A percentile compares a stretch with the other conserved stretches of the same genome.
Evolutionary conservation across 768 basidiomycete genomes (phyloP).

Genomic region (Calvatia gigantea): DNA sequence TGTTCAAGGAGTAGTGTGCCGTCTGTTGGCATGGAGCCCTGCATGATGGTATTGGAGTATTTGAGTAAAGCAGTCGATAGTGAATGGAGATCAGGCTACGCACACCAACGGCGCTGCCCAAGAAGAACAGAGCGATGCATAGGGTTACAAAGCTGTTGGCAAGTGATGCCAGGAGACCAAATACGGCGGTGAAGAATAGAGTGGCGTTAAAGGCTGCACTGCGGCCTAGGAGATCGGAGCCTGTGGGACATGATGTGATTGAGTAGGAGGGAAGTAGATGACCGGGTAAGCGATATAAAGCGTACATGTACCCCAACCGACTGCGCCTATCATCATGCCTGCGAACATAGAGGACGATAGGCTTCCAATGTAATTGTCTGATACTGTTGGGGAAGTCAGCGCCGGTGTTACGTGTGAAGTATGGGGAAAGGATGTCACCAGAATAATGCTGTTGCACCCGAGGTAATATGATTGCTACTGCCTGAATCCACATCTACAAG

Average conservation of each 20-base stretch:
- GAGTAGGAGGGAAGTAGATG: background rate
- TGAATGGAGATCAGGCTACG: conserved; percentile 23
- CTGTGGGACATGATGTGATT: conserved; percentile 22
- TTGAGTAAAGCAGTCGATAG: background rate
- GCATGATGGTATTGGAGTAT: background rate
- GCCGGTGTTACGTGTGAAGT: background rate
- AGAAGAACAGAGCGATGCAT: conserved; percentile 76
- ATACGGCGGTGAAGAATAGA: conserved; percentile 84
- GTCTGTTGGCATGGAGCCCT: conserved; percentile 97
- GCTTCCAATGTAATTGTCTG: conserved; percentile 72
- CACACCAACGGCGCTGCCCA: conserved; percentile 94
- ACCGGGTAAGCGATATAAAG: conserved; percentile 9
- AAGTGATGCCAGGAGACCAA: conserved; percentile 79
- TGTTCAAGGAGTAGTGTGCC: conserved; percentile 92
- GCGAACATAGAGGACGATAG: conserved; percentile 88
- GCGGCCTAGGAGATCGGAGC: conserved; percentile 87
- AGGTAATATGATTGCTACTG: conserved; percentile 91
- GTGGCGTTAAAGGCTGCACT: conserved; percentile 91
- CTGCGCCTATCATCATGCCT: conserved; percentile 96
- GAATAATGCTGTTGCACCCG: conserved; percentile 88
- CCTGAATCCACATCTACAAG: conserved; percentile 88
- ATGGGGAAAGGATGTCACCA: conserved; percentile 32
- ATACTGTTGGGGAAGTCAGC: conserved; percentile 39
- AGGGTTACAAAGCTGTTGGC: conserved; percentile 64
- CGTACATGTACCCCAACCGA: conserved; percentile 89